Percentiles rank a stretch among this genome's conserved stretches.
These are phyloP conservation scores for Ampelocalamus luodianensis DNA, from an alignment of 176 grass and related monocot species.

Conservation along the genomic window DNA sequence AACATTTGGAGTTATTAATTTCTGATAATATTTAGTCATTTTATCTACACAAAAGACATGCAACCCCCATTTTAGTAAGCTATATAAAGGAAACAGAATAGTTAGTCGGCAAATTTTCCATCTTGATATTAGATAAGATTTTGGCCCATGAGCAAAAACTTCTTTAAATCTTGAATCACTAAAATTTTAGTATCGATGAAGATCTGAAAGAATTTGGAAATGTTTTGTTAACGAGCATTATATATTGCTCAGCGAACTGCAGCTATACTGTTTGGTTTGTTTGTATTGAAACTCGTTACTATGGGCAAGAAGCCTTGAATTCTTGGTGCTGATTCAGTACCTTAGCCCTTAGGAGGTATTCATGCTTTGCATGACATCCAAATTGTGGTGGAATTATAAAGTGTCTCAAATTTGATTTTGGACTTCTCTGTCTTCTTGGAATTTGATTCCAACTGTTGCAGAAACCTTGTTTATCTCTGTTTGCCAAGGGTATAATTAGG, in stretches of 20 bases:
- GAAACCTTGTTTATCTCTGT: conserved; percentile 1
- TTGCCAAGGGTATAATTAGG: neutral
- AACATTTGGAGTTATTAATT: neutral
- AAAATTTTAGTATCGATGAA: conserved; percentile 2
- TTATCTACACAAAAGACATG: neutral
- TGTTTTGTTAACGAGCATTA: neutral
- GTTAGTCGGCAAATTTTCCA: neutral
- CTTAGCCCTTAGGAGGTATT: conserved; percentile 33
- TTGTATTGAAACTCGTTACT: neutral
- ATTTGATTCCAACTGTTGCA: neutral
- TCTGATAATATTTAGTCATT: neutral
- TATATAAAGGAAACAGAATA: neutral
- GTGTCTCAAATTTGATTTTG: neutral
- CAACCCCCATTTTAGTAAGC: neutral
- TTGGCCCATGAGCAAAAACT: neutral
- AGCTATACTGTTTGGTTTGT: neutral
- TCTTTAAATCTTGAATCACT: neutral
- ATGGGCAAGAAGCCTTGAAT: conserved; percentile 18
- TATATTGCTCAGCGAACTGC: neutral
- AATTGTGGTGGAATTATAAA: neutral
- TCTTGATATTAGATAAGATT: neutral
- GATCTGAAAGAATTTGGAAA: neutral
- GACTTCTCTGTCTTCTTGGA: neutral
- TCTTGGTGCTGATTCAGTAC: neutral
- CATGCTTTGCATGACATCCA: neutral